Base-by-base conservation (phyloP, 2,329 filamentous ascomycete species). In the Clonostachys byssicola region DNA sequence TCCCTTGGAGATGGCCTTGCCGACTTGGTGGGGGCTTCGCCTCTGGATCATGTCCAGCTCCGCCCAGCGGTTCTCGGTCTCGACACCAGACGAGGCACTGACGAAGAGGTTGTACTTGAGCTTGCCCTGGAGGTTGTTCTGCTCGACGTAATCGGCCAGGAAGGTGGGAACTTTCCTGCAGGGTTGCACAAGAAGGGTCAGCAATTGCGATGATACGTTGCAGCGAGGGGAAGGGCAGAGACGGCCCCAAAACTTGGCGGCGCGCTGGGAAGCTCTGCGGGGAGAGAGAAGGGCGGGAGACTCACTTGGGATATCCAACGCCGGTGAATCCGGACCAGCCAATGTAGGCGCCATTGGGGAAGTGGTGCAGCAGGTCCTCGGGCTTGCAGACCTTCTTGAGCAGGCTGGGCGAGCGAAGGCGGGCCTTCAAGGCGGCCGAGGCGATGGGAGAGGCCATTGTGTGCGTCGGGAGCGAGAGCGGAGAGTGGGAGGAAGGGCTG, bases 61-160 rank as follows among this genome's bases (percentile, higher is more conserved):
- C n/a, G 91, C 90, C 91, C 91, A 95, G 66, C 90, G 78, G 68
- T 94, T 94, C 73, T 95, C 90, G 0, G 90, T 95, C 71, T 94
- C 90, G 16, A 89, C 87, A 36, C 90, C 90, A 14, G 88, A 91
- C 6, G 88, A 92, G n/a, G 90, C 90, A 46, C 90, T 91, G 10
- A 95, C 90, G 56, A 95, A 95, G 16, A 95, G 79, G 48, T 83
- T 86, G 75, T 95, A 95, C 60, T 88, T 88, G 56, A 95, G 74
- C 75, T 95, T 74, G 48, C 90, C 89, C 67, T 95, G 84, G 14
- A 95, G 77, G 52, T 77, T 81, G 68, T 95, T 95, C 72, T 88
- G 81, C 71, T 95, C 90, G 55, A 95, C 90, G 64, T 95, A 86
- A 65, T 95, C 88, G 55, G 90, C 90, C 51, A 96, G 75, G 54